Base-by-base conservation (phyloP, 1,284 basidiomycete genomes). In the Sporisorium exsertum region DNA sequence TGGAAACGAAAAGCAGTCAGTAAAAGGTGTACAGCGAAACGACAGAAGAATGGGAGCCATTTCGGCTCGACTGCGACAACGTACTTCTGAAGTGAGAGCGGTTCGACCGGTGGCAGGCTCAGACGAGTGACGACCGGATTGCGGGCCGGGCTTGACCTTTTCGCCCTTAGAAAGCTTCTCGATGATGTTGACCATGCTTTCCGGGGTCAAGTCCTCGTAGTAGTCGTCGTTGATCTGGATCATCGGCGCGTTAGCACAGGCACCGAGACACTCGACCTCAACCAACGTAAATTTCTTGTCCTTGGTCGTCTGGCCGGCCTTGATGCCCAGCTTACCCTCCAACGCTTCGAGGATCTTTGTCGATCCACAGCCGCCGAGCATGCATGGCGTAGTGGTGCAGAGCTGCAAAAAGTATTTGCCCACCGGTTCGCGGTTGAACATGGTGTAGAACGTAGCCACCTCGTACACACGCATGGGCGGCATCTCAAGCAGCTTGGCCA, bases 231-330 rank as follows among this genome's bases (percentile, higher is more conserved):
- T 93, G 85, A 99, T 90, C 79, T 93, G 95, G 86, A 99, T 89
- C 96, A 99, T 99, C 13, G 96, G 96, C n/a, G 97, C 97, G 87
- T 98, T 99, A 80, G 93, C 93, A 87, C 96, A 99, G 55, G 96
- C 97, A 50, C 84, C 96, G 81, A 98, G 91, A 87, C 96, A 99
- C 87, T 99, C 96, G 46, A 99, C 96, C 87, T 99, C 96, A 72
- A 99, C 90, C 53, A 99, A 91, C 8, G 97, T 98, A 87, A 98
- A 99, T 87, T 96, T 95, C 60, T 94, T 93, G 86, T 99, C 95
- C 85, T 91, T 89, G 22, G 96, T 97, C 35, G 95, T 96, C 86
- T 94, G 90, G 18, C 97, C 96, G 13, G 93, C 90, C 79, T 92
- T 91, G 52, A 92, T 92, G 43, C 92, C 92, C 37, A 98, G 90